Base-by-base conservation (phyloP, 2,329 filamentous ascomycete species). In the Zymoseptoria tritici region DNA sequence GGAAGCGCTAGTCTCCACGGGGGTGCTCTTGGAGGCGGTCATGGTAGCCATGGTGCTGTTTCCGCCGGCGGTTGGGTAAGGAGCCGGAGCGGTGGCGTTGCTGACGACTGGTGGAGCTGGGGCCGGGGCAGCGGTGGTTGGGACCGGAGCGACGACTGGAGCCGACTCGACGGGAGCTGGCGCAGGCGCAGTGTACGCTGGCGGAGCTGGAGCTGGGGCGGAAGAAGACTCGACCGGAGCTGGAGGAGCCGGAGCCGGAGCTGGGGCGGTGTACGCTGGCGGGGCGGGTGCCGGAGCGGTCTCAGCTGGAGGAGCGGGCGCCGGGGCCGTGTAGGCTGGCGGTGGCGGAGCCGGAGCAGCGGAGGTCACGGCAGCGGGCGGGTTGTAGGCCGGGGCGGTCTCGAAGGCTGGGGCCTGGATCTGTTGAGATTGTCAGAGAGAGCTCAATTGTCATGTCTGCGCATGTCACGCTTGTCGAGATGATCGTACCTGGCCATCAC, bases 21-120 rank as follows among this genome's bases (percentile, higher is more conserved):
- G 60, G 21, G 60, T 60, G 55, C 54, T 49, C 19, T 61, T 60
- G 16, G 51, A 22, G 13, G 58, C 51, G 26, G 59, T 57, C 22
- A 50, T 55, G 42, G 59, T 62, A 16, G 62, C 57, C 22, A 62
- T 46, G 16, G 59, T 62, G 42, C 59, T 66, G 61, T 56, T 59
- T 55, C 60, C 61, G 54, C 51, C 57, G 21, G 57, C 57, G 13
- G 57, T 58, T 56, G 64, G 64, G 60, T 65, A 62, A 53, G 64
- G 64, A 6, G 55, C 64, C 13, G 60, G 51, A 55, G 59, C 55
- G 49, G 57, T 57, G 22, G 60, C 50, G 60, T 60, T 60, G 58
- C 54, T 58, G 31, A 49, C 56, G 26, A 56, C 52, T 9, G 58
- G 51, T 52, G 56, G 52, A 58, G 57, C 50, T 3, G 20, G 22